A percentile compares a stretch with the other conserved stretches of the same genome.
Conservation (phyloP, 768 basidiomycete species). For the Leccinum aurantiacum region DNA sequence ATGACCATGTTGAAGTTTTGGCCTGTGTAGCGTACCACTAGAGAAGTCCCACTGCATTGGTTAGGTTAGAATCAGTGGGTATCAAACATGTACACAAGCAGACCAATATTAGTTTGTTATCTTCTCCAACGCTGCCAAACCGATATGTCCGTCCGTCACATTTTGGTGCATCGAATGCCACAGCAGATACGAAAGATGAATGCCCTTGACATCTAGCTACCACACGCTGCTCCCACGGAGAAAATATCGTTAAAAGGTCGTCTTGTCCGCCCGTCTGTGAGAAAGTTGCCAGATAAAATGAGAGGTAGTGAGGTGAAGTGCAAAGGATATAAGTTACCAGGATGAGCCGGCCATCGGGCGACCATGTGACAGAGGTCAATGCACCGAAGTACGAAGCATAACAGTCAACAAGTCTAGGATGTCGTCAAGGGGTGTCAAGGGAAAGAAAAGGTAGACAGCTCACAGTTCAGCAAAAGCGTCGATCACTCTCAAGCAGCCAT, state of each 20-base stretch:
- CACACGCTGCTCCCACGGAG: slow-evolving; percentile 91
- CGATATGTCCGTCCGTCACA: slow-evolving; percentile 90
- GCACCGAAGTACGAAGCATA: slow-evolving; percentile 95
- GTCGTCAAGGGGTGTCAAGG: slow-evolving; percentile 7
- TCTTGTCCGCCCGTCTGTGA: slow-evolving; percentile 93
- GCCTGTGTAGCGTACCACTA: slow-evolving; percentile 85
- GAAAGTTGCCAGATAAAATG: slow-evolving; percentile 7
- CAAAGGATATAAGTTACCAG: slow-evolving; percentile 44
- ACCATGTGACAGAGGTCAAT: slow-evolving; percentile 89
- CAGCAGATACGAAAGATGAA: slow-evolving; percentile 86
- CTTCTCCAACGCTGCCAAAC: slow-evolving; percentile 95
- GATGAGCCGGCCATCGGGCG: slow-evolving; percentile 92
- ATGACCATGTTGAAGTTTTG: slow-evolving; percentile 70
- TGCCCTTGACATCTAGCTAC: slow-evolving; percentile 97
- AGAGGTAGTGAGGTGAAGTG: neutral
- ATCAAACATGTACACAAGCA: slow-evolving; percentile 21
- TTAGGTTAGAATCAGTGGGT: neutral
- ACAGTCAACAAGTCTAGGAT: slow-evolving; percentile 79
- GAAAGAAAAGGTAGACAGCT: slow-evolving; percentile 24
- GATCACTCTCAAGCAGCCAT: slow-evolving; percentile 87
- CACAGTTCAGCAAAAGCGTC: slow-evolving; percentile 87
- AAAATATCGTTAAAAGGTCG: slow-evolving; percentile 91
- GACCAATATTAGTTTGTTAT: slow-evolving; percentile 91
- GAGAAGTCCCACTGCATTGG: slow-evolving; percentile 86
- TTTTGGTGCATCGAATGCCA: slow-evolving; percentile 87